These are phyloP conservation scores for Sarocladium strictum DNA, from an alignment of 2,329 filamentous ascomycete species.

Conservation along the genomic window DNA sequence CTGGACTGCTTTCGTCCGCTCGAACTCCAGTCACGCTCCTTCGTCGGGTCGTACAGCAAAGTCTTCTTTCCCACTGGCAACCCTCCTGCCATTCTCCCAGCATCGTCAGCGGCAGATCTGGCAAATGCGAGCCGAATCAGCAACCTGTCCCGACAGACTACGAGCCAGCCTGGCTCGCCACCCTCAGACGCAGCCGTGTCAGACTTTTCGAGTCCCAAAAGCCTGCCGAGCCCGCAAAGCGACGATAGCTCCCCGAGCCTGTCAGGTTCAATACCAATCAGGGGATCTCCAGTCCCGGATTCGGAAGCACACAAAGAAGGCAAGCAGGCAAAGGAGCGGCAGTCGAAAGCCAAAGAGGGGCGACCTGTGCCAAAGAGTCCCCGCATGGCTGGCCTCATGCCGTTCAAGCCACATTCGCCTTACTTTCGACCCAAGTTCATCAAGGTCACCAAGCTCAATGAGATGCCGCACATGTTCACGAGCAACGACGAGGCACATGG, in stretches of 20 bases:
- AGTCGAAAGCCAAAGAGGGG: background rate
- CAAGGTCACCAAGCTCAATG: conserved; percentile 23
- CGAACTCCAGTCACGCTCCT: conserved; percentile 32
- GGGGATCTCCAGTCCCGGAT: conserved; percentile 1
- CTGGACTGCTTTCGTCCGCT: conserved; percentile 33
- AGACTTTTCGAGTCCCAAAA: conserved; percentile 10
- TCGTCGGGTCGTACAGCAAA: conserved; percentile 31
- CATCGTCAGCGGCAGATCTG: background rate
- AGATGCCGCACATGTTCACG: conserved; percentile 26
- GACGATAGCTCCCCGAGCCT: conserved; percentile 22
- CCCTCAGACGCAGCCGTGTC: background rate
- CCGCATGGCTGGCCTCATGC: conserved; percentile 22
- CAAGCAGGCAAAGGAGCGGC: background rate
- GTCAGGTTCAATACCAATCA: background rate
- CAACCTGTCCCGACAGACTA: background rate
- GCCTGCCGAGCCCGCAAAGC: conserved; percentile 29
- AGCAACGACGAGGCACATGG: conserved; percentile 28
- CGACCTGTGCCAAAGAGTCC: background rate
- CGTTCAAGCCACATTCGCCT: conserved; percentile 30
- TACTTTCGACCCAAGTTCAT: conserved; percentile 28
- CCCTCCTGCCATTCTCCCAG: conserved; percentile 9
- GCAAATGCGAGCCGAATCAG: conserved; percentile 1
- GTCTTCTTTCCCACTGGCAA: conserved; percentile 23
- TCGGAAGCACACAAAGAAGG: conserved; percentile 15
- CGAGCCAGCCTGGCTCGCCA: background rate